Percentiles rank a stretch among this genome's conserved stretches.
Conservation (phyloP, 371 early-diverging fungal genomes). For the Mucor piriformis region DNA sequence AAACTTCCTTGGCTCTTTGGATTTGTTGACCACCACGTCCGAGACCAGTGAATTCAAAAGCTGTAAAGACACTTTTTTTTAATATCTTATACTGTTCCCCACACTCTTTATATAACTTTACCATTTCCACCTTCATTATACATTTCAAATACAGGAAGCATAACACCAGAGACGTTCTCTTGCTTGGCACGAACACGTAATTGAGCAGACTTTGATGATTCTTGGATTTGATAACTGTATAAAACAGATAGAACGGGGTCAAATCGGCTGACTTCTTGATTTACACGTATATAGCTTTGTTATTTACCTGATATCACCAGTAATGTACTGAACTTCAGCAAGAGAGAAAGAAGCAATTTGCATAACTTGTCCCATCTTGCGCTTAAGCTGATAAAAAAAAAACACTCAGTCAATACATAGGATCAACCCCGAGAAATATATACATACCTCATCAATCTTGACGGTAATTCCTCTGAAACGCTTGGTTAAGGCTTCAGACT, state of each 20-base stretch:
- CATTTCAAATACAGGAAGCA: constrained; percentile 92
- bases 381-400: constrained; percentile 26
- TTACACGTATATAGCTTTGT: not conserved
- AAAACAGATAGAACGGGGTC: not conserved
- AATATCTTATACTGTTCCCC: too few species aligned
- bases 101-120: constrained; percentile 35
- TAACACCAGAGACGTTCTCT: constrained; percentile 98
- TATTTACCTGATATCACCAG: constrained; percentile 91
- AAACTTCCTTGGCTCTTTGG: constrained; percentile 92
- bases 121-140: constrained; percentile 85
- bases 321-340: constrained; percentile 96
- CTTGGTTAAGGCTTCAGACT: constrained; percentile 97
- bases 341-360: constrained; percentile 97
- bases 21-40: constrained; percentile 98
- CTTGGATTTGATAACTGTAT: constrained; percentile 91
- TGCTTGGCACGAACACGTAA: constrained; percentile 88
- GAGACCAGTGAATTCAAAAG: constrained; percentile 95
- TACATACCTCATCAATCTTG: constrained; percentile 87
- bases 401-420: not conserved
- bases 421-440: not conserved
- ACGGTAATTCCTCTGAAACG: constrained; percentile 94
- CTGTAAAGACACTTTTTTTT: too few species aligned
- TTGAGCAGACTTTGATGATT: constrained; percentile 89
- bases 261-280: not conserved
- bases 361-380: constrained; percentile 93